phyloP scores from a whole-genome alignment of 306 rosid species.

The Inga laurina region DNA sequence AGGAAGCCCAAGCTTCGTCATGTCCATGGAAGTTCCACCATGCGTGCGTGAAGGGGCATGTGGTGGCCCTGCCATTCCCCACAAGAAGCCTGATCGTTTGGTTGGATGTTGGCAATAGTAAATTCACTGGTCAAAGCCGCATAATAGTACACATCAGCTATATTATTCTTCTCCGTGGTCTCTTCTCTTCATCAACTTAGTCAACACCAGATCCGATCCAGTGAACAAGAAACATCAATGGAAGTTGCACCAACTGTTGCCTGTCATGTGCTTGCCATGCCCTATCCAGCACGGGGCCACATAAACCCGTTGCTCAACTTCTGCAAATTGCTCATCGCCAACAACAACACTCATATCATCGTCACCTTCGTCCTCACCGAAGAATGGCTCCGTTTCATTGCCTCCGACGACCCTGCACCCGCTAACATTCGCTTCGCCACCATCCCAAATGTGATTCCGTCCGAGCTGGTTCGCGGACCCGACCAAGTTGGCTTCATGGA shows the following conservation, averaged over 20 bases:
- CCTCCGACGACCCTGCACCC: constrained; percentile 37
- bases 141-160: no score
- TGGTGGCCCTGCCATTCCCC: no score
- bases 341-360: not conserved
- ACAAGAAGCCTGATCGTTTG: no score
- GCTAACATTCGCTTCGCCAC: constrained; percentile 32
- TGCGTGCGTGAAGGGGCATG: no score
- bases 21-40: no score
- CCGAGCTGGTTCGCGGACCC: constrained; percentile 23
- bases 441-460: constrained; percentile 40
- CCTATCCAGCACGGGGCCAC: constrained; percentile 54
- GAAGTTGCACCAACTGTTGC: not conserved
- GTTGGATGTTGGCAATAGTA: no score
- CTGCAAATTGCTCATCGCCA: constrained; percentile 36
- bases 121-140: no score
- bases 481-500: constrained; percentile 27
- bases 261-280: constrained; percentile 47
- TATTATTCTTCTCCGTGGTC: not conserved
- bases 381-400: constrained; percentile 37
- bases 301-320: constrained; percentile 55
- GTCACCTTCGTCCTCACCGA: constrained; percentile 54
- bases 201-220: not conserved
- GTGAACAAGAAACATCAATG: not conserved
- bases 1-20: no score
- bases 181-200: not conserved